Conservation (phyloP, 2,329 filamentous ascomycete genomes). For the Xylariaceae sp. region DNA sequence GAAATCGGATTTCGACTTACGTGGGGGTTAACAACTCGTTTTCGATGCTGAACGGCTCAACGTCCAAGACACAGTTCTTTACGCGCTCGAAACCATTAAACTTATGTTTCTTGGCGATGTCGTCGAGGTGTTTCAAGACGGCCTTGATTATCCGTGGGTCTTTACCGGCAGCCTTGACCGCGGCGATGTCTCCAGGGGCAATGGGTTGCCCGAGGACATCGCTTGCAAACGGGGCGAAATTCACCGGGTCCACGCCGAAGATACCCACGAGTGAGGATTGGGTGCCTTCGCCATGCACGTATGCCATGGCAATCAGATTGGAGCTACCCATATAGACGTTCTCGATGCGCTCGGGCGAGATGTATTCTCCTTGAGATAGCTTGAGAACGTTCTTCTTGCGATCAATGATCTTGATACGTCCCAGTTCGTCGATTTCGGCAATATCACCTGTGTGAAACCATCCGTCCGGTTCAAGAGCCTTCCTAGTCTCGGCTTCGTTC, state of each 20-base stretch:
- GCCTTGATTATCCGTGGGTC: constrained; percentile 70
- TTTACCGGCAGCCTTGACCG: constrained; percentile 61
- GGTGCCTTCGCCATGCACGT: constrained; percentile 83
- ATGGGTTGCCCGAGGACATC: constrained; percentile 69
- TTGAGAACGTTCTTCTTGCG: constrained; percentile 99
- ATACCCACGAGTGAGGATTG: constrained; percentile 80
- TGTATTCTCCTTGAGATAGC: constrained; percentile 95
- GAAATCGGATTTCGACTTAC: constrained; percentile 48
- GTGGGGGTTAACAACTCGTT: constrained; percentile 87
- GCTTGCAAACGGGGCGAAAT: constrained; percentile 76
- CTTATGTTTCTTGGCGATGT: constrained; percentile 74
- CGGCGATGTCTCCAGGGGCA: constrained; percentile 58
- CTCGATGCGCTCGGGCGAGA: constrained; percentile 94
- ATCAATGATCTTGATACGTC: constrained; percentile 89
- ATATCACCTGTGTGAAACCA: constrained; percentile 99
- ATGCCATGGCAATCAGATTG: constrained; percentile 72
- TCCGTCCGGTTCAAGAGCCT: constrained; percentile 77
- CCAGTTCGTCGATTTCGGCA: constrained; percentile 74
- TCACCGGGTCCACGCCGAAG: constrained; percentile 80
- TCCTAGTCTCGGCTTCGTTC: constrained; percentile 80
- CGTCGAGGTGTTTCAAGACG: constrained; percentile 73
- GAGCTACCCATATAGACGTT: constrained; percentile 85
- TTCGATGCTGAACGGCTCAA: constrained; percentile 90
- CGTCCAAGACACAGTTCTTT: constrained; percentile 64
- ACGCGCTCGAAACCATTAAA: constrained; percentile 91